These are phyloP conservation scores for Candida xiaguanensis DNA, from an alignment of 805 yeast species.

Conservation along the genomic window DNA sequence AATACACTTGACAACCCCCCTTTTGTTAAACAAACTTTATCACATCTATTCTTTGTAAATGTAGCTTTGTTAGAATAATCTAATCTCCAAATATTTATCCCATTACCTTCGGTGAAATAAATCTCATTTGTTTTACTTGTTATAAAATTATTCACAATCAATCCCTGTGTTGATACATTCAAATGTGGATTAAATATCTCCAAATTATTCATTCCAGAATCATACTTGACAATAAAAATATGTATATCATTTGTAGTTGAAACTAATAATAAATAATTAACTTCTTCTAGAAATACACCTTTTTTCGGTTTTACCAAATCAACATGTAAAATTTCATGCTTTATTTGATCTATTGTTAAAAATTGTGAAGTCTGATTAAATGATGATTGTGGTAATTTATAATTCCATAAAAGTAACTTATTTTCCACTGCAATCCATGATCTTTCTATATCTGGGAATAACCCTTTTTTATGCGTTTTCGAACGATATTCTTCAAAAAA, in stretches of 20 bases:
- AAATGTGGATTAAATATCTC: slow-evolving; percentile 81
- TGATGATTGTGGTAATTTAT: slow-evolving; percentile 51
- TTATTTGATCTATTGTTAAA: slow-evolving; percentile 77
- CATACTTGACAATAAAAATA: slow-evolving; percentile 67
- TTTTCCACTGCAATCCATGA: slow-evolving; percentile 86
- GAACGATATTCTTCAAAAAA: slow-evolving; percentile 69
- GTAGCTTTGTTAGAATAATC: slow-evolving; percentile 78
- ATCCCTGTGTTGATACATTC: slow-evolving; percentile 74
- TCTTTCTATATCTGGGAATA: slow-evolving; percentile 73
- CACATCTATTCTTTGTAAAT: slow-evolving; percentile 82
- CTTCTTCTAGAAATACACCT: slow-evolving; percentile 74
- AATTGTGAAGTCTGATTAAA: slow-evolving; percentile 49
- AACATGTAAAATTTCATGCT: slow-evolving; percentile 73
- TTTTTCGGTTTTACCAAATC: slow-evolving; percentile 77
- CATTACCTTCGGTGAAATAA: slow-evolving; percentile 76
- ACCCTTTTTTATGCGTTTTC: slow-evolving; percentile 69
- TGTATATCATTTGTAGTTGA: slow-evolving; percentile 79
- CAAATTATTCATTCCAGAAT: slow-evolving; percentile 40
- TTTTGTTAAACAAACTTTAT: slow-evolving; percentile 77
- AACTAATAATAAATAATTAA: slow-evolving; percentile 67
- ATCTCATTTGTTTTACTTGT: slow-evolving; percentile 68
- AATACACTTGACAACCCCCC: slow-evolving; percentile 44
- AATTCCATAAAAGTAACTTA: slow-evolving; percentile 82
- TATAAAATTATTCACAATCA: slow-evolving; percentile 62
- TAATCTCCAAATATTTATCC: slow-evolving; percentile 80